A percentile compares a stretch with the other conserved stretches of the same genome.
These are phyloP conservation scores for Circinella minor DNA, from an alignment of 371 early-diverging fungal genomes.

Conservation along the genomic window DNA sequence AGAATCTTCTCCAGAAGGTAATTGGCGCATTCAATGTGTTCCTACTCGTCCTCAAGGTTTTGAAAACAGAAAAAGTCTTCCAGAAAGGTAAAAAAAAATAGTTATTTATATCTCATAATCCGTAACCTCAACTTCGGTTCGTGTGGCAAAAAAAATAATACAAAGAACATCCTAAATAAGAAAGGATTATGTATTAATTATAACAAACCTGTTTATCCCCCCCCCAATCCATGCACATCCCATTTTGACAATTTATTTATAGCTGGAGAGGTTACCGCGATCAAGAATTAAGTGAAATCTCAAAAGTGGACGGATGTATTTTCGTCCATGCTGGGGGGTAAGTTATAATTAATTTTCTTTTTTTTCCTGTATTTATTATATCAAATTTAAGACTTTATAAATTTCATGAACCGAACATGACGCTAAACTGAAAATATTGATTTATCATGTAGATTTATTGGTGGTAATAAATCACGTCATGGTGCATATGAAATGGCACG, in stretches of 20 bases:
- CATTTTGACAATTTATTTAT: background rate
- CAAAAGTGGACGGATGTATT: slow-evolving; percentile 81
- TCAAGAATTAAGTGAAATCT: slow-evolving; percentile 77
- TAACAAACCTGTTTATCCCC: too few relatives aligned
- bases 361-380: background rate
- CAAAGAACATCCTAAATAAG: too few relatives aligned
- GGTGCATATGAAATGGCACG: slow-evolving; percentile 56
- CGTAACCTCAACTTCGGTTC: background rate
- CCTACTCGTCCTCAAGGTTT: slow-evolving; percentile 81
- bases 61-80: slow-evolving; percentile 88
- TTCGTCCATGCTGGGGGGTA: slow-evolving; percentile 96
- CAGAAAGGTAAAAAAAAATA: slow-evolving; percentile 57
- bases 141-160: background rate
- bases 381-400: too few relatives aligned
- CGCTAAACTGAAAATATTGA: too few relatives aligned
- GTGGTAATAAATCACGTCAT: slow-evolving; percentile 58
- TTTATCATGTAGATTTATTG: slow-evolving; percentile 67
- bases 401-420: too few relatives aligned
- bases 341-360: background rate
- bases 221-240: too few relatives aligned
- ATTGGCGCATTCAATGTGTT: slow-evolving; percentile 85
- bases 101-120: background rate
- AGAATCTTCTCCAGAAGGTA: slow-evolving; percentile 51
- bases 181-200: too few relatives aligned
- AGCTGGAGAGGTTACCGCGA: slow-evolving; percentile 96